These are phyloP conservation scores for Euphorbia lathyris DNA, from an alignment of 345 rosid species.

Conservation along the genomic window DNA sequence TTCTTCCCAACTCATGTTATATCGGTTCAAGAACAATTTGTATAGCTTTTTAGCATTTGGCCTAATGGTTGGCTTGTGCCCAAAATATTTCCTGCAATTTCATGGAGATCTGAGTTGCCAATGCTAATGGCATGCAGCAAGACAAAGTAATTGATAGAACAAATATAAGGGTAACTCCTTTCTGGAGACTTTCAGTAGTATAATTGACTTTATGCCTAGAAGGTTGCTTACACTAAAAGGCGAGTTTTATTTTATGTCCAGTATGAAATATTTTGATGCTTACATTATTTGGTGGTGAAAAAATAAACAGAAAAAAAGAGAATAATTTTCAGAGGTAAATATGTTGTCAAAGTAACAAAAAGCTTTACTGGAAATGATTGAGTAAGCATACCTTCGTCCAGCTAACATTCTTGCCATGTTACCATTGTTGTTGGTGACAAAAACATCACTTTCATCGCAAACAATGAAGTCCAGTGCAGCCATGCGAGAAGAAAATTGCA, in stretches of 20 bases:
- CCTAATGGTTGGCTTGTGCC: conserved; percentile 85
- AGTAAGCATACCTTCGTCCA: conserved; percentile 69
- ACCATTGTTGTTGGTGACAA: conserved; percentile 91
- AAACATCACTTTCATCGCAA: conserved; percentile 89
- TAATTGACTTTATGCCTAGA: no score
- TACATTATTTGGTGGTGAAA: neutral
- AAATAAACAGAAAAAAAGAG: neutral
- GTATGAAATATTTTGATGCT: neutral
- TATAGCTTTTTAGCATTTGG: conserved; percentile 82
- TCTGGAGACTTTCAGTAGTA: no score
- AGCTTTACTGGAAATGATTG: neutral
- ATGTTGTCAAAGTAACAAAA: neutral
- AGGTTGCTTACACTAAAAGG: neutral
- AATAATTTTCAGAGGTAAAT: neutral
- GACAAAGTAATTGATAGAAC: neutral
- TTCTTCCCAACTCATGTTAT: conserved; percentile 80
- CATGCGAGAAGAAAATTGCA: conserved; percentile 80
- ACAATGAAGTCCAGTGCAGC: conserved; percentile 94
- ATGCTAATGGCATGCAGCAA: neutral
- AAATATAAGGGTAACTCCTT: neutral
- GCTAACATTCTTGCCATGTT: conserved; percentile 96
- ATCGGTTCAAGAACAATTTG: conserved; percentile 53
- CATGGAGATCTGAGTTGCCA: neutral
- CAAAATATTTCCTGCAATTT: conserved; percentile 74
- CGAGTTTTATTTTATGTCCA: neutral